phyloP scores from a whole-genome alignment of 2,329 filamentous ascomycete genomes.

The Teratosphaeria epicoccoides region DNA sequence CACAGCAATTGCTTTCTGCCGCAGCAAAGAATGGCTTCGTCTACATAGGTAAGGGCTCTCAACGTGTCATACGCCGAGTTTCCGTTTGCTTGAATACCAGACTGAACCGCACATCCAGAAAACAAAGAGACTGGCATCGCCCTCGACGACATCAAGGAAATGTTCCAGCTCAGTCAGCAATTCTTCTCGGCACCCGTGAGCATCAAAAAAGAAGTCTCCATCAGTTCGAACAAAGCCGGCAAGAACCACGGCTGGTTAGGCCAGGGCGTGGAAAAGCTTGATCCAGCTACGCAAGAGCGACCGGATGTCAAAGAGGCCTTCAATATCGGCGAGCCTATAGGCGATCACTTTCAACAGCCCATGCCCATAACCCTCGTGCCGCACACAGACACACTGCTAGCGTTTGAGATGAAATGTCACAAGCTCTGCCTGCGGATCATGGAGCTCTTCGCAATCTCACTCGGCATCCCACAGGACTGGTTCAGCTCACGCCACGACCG shows the following conservation, averaged over 20 bases:
- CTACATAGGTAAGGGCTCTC: constrained; percentile 46
- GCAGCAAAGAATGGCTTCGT: constrained; percentile 79
- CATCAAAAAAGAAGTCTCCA: constrained; percentile 65
- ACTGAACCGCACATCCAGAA: constrained; percentile 28
- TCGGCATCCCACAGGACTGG: constrained; percentile 46
- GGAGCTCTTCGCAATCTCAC: constrained; percentile 64
- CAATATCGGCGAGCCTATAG: constrained; percentile 72
- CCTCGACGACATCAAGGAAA: constrained; percentile 56
- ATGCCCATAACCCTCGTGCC: constrained; percentile 54
- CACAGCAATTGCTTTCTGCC: constrained; percentile 62
- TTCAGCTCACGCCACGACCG: constrained; percentile 53
- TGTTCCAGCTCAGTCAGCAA: constrained; percentile 61
- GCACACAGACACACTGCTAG: constrained; percentile 50
- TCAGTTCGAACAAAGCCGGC: constrained; percentile 48
- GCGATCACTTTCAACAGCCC: constrained; percentile 63
- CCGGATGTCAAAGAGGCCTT: constrained; percentile 82
- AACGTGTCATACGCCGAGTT: background rate
- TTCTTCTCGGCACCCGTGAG: constrained; percentile 62
- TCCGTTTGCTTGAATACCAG: background rate
- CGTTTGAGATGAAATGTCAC: constrained; percentile 63
- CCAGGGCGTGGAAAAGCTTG: constrained; percentile 80
- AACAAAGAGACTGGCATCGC: constrained; percentile 50
- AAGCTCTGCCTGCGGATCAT: constrained; percentile 63
- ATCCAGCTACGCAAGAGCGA: constrained; percentile 64
- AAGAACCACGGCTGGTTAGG: constrained; percentile 82